Evolutionary conservation across 306 rosid species (phyloP), one percentile per base, ranked within the genome.

Genomic region (Clitoria ternatea): DNA sequence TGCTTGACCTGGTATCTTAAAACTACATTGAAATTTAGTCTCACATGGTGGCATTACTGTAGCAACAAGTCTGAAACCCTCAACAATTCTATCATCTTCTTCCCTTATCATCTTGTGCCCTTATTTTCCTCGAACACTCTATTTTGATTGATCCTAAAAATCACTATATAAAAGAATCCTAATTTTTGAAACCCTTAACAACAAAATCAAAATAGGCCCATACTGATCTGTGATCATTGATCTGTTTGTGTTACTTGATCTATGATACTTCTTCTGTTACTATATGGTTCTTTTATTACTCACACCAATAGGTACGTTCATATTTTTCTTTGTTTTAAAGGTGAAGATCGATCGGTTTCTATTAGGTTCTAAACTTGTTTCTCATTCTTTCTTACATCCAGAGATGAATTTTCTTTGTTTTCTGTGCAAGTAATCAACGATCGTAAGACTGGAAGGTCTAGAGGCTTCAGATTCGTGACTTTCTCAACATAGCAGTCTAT

Each of bases 381-480:
- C 2, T 1, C 0, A 0, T n/a, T n/a, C n/a, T 1, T 0, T 1
- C 2, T 5, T 33, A 5, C 1, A 20, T 12, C 10, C 18, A 19
- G 73, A 71, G 77, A 89, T 74, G 42, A 66, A 13, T 8, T 0
- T 0, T 56, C 2, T 2, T 6, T 4, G 0, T 7, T 2, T 0
- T 7, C 0, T 22, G 4, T 63, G 4, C 81, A 93, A 96, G 77
- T 93, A 22, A 89, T 93, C 23, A 89, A 87, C 48, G 97, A 94
- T 63, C 96, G 98, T 1, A 97, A 94, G 65, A 94, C 96, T 10
- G 97, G 99, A 0, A 73, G 99, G 10, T 90, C 99, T 0, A 89
- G 98, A 22, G 99, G 99, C 0, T 94, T 94, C 0, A 96, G 97
- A 70, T 94, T 94, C 33, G 97, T 94, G 0, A 94, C 99, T 5